Evolutionary conservation across 2,329 filamentous ascomycete species (phyloP), one percentile per base, ranked within the genome.

Genomic region (Fusarium chuoi): DNA sequence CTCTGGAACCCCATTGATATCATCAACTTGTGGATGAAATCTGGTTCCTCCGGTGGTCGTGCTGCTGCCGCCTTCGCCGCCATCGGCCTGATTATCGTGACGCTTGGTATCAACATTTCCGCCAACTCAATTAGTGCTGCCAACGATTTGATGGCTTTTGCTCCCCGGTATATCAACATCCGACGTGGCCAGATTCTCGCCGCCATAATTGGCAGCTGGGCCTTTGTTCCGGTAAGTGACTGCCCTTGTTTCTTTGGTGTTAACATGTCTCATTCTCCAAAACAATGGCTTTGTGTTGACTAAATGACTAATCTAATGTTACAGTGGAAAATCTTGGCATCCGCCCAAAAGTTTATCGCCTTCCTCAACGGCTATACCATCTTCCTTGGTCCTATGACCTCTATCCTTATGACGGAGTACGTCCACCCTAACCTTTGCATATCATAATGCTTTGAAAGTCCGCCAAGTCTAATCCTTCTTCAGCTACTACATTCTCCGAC

Each of bases 101-200:
- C 60, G 6, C 60, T 62, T 6, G 60, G 60, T 48, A 62, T 62
- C 4, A 62, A 62, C 22, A 62, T 62, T 15, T 62, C 60, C 14
- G 60, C 60, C 60, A 62, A 62, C 51, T 62, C 60, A 9, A 62
- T 62, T 26, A 62, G 60, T 58, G 51, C 60, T n/a, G 60, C 60
- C 20, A 62, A 62, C 8, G 60, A 62, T 46, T 46, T 62, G 22
- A 62, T 62, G 60, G 60, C 60, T 17, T 62, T 62, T 58, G 60
- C 60, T 48, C 60, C 60, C 51, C 60, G 60, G 5, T 62, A 62
- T 35, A 62, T 62, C 14, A 62, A 62, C 14, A 62, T 62, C 51
- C 60, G 60, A 58, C 60, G 60, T 58, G 60, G 60, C 4, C 60
- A 62, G 12, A 35, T 62, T 20, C 60, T 62, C 10, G 60, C 60